Evolutionary conservation across 192 early-diverging fungal species (phyloP).

Genomic region (Linnemannia elongata): DNA sequence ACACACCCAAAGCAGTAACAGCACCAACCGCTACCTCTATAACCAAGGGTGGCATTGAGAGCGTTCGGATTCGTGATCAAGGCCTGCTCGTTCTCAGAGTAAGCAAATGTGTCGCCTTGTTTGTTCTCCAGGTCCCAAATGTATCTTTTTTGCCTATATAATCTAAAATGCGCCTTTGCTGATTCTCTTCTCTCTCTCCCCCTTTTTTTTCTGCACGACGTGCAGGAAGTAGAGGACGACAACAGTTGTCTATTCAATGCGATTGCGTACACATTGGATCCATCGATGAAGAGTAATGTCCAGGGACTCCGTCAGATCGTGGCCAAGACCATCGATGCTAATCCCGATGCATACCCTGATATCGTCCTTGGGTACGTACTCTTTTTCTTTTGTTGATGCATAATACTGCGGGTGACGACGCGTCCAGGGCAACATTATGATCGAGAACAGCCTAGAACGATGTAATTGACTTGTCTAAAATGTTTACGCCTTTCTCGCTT

Average conservation of each 20-base stretch:
- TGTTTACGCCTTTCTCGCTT: background rate
- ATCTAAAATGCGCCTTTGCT: background rate
- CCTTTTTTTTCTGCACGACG: background rate
- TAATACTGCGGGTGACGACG: background rate
- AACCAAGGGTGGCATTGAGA: constrained; percentile 1
- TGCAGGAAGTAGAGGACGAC: constrained; percentile 74
- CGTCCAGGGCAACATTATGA: background rate
- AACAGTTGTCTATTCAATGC: constrained; percentile 82
- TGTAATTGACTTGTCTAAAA: background rate
- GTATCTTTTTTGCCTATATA: background rate
- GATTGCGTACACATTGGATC: constrained; percentile 57
- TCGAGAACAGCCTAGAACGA: background rate
- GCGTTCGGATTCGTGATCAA: constrained; percentile 40
- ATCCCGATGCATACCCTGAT: constrained; percentile 71
- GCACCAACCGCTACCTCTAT: background rate
- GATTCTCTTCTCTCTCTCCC: background rate
- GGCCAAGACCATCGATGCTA: constrained; percentile 62
- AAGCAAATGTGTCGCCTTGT: background rate
- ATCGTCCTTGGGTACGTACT: constrained; percentile 70
- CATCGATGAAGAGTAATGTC: constrained; percentile 53
- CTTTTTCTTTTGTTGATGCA: background rate
- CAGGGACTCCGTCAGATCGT: constrained; percentile 53
- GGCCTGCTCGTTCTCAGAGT: constrained; percentile 51
- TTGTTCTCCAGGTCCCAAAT: background rate
- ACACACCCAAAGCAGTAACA: constrained; percentile 1